Evolutionary conservation across 1,284 basidiomycete species (phyloP), one percentile per base, ranked within the genome.

Genomic region (Ceratobasidium sp.): DNA sequence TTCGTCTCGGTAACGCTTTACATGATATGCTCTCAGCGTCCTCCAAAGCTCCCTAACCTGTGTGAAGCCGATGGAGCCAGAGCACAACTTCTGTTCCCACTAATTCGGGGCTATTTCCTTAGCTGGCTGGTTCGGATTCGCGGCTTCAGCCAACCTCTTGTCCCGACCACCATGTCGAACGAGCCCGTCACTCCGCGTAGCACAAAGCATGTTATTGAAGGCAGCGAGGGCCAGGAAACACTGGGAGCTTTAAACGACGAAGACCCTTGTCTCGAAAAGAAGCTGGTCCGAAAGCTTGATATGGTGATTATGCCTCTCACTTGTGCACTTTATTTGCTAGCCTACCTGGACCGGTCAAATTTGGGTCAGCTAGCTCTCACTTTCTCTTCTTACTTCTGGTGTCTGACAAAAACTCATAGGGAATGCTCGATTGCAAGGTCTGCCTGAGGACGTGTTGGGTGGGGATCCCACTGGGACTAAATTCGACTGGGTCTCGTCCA

Each of bases 401-500:
- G 58, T 39, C 40, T 42, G 40, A 49, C 28, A 51, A 26, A 5
- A 28, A 61, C 42, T 28, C 46, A 53, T 49, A 66, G 71, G 93
- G 15, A 94, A 94, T 83, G 93, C 93, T 56, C 89, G 93, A 61
- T 85, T 94, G 53, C 93, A 93, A 84, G 91, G 91, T 1, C 85
- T 94, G 3, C 89, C 91, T 0, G 83, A 88, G 60, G 92, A 94
- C 80, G 84, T 88, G 13, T 88, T 94, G 4, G 87, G 87, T 40
- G 93, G 93, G 1, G 93, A 94, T 82, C 88, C 89, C 7, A 91
- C 90, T 0, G 93, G 93, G 1, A 81, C 87, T 20, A 85, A 90
- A 28, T 94, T 92, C 81, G 92, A 93, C 82, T 94, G 92, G 93
- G 85, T 93, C 70, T 92, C 90, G 79, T 92, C 93, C 0, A 88